phyloP scores from a whole-genome alignment of 306 rosid species.

The Acacia acuminata region DNA sequence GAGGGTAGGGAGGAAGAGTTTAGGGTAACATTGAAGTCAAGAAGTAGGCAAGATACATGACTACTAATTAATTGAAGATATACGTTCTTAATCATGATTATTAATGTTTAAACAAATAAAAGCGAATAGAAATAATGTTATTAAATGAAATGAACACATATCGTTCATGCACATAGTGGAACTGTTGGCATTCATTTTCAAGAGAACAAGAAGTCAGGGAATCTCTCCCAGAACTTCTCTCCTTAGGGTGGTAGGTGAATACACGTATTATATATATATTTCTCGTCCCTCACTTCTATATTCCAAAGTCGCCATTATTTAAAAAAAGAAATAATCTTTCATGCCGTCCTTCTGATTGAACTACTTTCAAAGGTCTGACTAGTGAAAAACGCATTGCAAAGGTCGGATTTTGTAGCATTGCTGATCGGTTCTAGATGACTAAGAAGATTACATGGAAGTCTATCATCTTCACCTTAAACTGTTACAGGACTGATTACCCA shows the following conservation, averaged over 20 bases:
- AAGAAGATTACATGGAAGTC: slow-evolving; percentile 76
- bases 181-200: slow-evolving; percentile 26
- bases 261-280: slow-evolving; percentile 35
- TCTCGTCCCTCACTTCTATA: slow-evolving; percentile 26
- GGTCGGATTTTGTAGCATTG: slow-evolving; percentile 24
- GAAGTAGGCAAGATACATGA: slow-evolving; percentile 42
- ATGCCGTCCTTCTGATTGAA: slow-evolving; percentile 24
- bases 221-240: slow-evolving; percentile 28
- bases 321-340: slow-evolving; percentile 11
- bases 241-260: slow-evolving; percentile 42
- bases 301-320: slow-evolving; percentile 21
- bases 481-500: slow-evolving; percentile 48
- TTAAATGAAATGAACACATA: slow-evolving; percentile 12
- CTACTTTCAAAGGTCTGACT: slow-evolving; percentile 13
- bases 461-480: slow-evolving; percentile 56
- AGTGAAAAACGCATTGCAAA: neutral
- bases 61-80: slow-evolving; percentile 30
- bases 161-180: slow-evolving; percentile 40
- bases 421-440: slow-evolving; percentile 35
- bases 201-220: slow-evolving; percentile 47
- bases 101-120: neutral
- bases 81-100: slow-evolving; percentile 17
- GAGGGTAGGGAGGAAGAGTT: slow-evolving; percentile 22
- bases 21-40: slow-evolving; percentile 42
- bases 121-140: neutral